These are phyloP conservation scores for Rhizomucor pusillus DNA, from an alignment of 371 early-diverging fungal species.

Conservation along the genomic window DNA sequence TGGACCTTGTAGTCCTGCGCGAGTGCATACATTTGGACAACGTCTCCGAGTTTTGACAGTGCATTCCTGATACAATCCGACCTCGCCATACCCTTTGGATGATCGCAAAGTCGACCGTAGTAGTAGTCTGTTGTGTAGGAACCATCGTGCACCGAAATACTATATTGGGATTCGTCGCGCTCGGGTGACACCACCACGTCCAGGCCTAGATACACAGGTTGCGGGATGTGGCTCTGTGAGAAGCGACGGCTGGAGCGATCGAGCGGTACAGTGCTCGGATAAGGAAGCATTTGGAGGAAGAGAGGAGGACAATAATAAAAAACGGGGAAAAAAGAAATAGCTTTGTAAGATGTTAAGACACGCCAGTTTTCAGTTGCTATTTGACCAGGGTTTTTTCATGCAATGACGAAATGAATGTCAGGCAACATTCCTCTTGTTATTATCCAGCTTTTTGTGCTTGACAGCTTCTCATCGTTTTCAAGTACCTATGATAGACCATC, in stretches of 20 bases:
- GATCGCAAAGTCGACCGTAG: conserved; percentile 24
- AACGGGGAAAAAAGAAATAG: conserved; percentile 5
- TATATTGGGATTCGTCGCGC: conserved; percentile 27
- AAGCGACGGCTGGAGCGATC: conserved; percentile 24
- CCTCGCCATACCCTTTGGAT: not conserved
- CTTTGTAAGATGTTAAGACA: too few species aligned
- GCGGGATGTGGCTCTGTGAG: conserved; percentile 29
- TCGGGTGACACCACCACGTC: conserved; percentile 46
- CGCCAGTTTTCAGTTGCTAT: too few species aligned
- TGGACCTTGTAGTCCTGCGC: conserved; percentile 55
- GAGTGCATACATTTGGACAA: conserved; percentile 39
- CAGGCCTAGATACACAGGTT: conserved; percentile 59
- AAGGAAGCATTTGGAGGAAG: conserved; percentile 13
- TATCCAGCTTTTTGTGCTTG: too few species aligned
- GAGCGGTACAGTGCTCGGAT: conserved; percentile 21
- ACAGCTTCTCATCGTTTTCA: too few species aligned
- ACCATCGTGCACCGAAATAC: conserved; percentile 60
- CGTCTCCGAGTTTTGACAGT: conserved; percentile 30
- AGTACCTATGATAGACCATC: too few species aligned
- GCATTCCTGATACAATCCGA: conserved; percentile 25
- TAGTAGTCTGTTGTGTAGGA: conserved; percentile 50
- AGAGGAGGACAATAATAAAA: conserved; percentile 4
- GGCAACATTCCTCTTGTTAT: not conserved
- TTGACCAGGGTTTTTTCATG: too few species aligned
- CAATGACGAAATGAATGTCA: not conserved